A percentile compares a stretch with the other conserved stretches of the same genome.
Evolutionary conservation across 2,329 filamentous ascomycete species (phyloP).

Genomic region (Chaetomium olivaceum): DNA sequence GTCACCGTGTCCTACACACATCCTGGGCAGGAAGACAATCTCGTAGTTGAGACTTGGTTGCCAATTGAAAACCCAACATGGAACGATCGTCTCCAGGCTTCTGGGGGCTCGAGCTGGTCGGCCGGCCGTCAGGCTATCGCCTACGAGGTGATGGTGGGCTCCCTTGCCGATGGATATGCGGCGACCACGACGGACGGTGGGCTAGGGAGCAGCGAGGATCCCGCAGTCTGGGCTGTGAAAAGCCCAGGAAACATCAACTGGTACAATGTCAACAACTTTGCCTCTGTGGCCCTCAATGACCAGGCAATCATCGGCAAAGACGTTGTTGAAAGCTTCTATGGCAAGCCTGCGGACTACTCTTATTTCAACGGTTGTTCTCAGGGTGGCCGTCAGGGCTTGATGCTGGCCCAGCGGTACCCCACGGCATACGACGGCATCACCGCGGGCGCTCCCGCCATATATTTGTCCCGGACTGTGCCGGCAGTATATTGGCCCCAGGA

Average conservation of each 20-base stretch:
- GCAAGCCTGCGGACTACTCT: conserved; percentile 45
- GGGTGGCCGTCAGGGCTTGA: conserved; percentile 56
- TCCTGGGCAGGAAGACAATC: conserved; percentile 42
- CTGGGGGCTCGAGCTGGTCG: conserved; percentile 42
- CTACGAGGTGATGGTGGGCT: conserved; percentile 24
- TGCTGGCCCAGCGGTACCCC: conserved; percentile 52
- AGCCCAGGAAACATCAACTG: conserved; percentile 34
- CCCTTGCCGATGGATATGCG: conserved; percentile 29
- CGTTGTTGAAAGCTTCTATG: conserved; percentile 51
- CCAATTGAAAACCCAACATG: conserved; percentile 35
- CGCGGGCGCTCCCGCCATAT: conserved; percentile 47
- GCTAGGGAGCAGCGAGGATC: conserved; percentile 9
- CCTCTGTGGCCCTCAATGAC: conserved; percentile 25
- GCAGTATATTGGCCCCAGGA: conserved; percentile 38
- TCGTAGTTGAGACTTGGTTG: conserved; percentile 42
- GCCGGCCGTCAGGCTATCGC: conserved; percentile 31
- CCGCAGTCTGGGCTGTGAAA: conserved; percentile 29
- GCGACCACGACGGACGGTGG: conserved; percentile 35
- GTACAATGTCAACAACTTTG: conserved; percentile 30
- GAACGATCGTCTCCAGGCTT: conserved; percentile 42
- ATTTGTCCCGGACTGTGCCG: conserved; percentile 38
- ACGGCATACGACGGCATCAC: conserved; percentile 57
- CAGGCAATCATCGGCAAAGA: conserved; percentile 46
- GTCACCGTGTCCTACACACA: conserved; percentile 46
- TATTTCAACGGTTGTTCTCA: conserved; percentile 58